A percentile compares a stretch with the other conserved stretches of the same genome.
Evolutionary conservation across 1,284 basidiomycete genomes (phyloP).

Genomic region (Blastosporella zonata): DNA sequence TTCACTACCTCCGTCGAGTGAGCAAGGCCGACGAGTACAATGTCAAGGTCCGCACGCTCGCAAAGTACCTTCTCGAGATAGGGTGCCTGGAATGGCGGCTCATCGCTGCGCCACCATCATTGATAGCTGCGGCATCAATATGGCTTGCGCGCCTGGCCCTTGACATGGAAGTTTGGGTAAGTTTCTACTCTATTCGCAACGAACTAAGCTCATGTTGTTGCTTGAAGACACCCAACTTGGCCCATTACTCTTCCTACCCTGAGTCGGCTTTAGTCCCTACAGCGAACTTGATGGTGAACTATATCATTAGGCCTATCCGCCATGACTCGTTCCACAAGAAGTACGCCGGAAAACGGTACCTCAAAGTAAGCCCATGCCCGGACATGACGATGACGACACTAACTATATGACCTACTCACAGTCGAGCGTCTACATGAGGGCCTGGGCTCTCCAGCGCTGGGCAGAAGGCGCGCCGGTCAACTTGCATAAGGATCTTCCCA

Average conservation of each 20-base stretch:
- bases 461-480: slow-evolving; percentile 42
- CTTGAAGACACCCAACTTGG: slow-evolving; percentile 77
- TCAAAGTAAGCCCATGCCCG: slow-evolving; percentile 57
- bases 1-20: slow-evolving; percentile 87
- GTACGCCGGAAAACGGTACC: slow-evolving; percentile 81
- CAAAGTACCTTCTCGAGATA: slow-evolving; percentile 94
- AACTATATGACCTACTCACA: slow-evolving; percentile 23
- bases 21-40: slow-evolving; percentile 98
- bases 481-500: slow-evolving; percentile 42
- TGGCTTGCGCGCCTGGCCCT: slow-evolving; percentile 89
- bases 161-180: slow-evolving; percentile 83
- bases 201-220: slow-evolving; percentile 13
- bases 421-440: slow-evolving; percentile 58
- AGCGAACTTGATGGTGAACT: slow-evolving; percentile 93
- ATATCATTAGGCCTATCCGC: slow-evolving; percentile 72
- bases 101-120: slow-evolving; percentile 78
- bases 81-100: slow-evolving; percentile 85
- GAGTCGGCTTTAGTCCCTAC: slow-evolving; percentile 84
- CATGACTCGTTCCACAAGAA: slow-evolving; percentile 82
- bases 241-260: slow-evolving; percentile 90
- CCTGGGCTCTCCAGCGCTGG: slow-evolving; percentile 60
- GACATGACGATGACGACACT: not conserved
- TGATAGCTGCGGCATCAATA: slow-evolving; percentile 86
- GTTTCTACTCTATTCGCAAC: slow-evolving; percentile 27
- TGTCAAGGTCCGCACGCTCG: slow-evolving; percentile 86